These are phyloP conservation scores for Akanthomyces muscarius DNA, from an alignment of 2,329 filamentous ascomycete genomes.

Conservation along the genomic window DNA sequence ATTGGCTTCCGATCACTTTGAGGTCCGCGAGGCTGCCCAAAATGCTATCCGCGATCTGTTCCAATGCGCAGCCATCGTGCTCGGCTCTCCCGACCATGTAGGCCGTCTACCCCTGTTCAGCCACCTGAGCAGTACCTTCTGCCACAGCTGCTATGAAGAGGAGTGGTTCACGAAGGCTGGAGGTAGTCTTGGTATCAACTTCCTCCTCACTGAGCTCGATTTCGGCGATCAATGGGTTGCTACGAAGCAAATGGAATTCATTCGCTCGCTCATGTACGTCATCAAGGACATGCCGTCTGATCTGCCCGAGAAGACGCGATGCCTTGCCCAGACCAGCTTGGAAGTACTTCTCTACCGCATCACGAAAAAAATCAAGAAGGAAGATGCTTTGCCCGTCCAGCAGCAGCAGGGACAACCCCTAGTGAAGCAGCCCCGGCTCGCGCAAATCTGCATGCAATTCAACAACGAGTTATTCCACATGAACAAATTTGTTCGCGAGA, in stretches of 20 bases:
- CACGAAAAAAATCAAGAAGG: slow-evolving; percentile 73
- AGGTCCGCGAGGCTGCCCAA: slow-evolving; percentile 79
- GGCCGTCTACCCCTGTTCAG: slow-evolving; percentile 79
- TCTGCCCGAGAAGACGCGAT: slow-evolving; percentile 81
- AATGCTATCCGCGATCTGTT: slow-evolving; percentile 73
- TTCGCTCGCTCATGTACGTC: slow-evolving; percentile 89
- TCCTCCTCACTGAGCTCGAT: slow-evolving; percentile 78
- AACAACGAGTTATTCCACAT: slow-evolving; percentile 89
- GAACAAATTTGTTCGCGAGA: slow-evolving; percentile 90
- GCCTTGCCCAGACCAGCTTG: slow-evolving; percentile 77
- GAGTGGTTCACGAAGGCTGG: slow-evolving; percentile 99
- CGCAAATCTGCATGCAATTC: slow-evolving; percentile 77
- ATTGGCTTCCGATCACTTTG: slow-evolving; percentile 76
- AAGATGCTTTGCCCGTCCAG: slow-evolving; percentile 51
- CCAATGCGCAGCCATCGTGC: slow-evolving; percentile 70
- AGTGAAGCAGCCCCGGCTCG: slow-evolving; percentile 56
- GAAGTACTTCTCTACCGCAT: slow-evolving; percentile 74
- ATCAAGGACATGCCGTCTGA: slow-evolving; percentile 98
- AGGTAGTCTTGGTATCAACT: slow-evolving; percentile 83
- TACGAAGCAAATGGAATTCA: slow-evolving; percentile 79
- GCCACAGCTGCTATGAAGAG: slow-evolving; percentile 92
- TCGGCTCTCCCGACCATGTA: slow-evolving; percentile 68
- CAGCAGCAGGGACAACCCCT: slow-evolving; percentile 42
- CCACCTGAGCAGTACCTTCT: slow-evolving; percentile 77
- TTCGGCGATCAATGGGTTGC: slow-evolving; percentile 81